Base-by-base conservation (phyloP, 257 asterid species). In the Datura wrightii region DNA sequence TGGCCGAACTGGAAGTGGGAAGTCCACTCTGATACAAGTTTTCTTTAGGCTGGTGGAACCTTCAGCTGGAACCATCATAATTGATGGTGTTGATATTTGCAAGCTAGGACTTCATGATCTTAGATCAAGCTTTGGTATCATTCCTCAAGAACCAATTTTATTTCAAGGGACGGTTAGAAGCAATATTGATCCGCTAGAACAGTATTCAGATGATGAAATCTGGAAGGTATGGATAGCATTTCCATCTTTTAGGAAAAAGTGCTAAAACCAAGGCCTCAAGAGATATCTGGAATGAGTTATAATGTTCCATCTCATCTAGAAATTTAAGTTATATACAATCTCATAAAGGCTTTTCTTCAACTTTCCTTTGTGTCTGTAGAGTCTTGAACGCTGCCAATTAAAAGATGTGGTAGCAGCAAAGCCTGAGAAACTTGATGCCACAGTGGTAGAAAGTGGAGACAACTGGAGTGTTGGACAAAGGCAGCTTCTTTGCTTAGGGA, bases 401-500 rank as follows among this genome's bases (percentile, higher is more conserved):
- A 93, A 90, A 85, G 98, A 91, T 18, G 92, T 90, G 31, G 97
- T 94, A 59, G 84, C 92, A 76, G 89, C 87, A 65, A 94, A 93
- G 67, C 90, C 93, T 0, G 94, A 88, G 46, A 92, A 91, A 72
- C 97, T 93, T 13, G 93, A 93, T 56, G 65, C 98, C 53, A 16
- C 54, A 89, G 97, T 94, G 83, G 92, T 85, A 19, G 96, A 92
- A 19, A 65, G 86, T 6, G 98, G 98, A 50, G 98, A 94, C 37
- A 94, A 94, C 82, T 94, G 97, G 95, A 94, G 98, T 69, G 94
- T 94, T 24, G 98, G 98, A 3, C 97, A 94, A 65, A 71, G 97
- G 15, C 98, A 94, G 42, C 97, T 94, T 5, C 90, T 94, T 9
- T 94, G 97, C 87, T 85, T 93, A 72, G 98, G 97, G 58, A 84